These are phyloP conservation scores for Pseudogymnoascus sp. DNA, from an alignment of 2,329 filamentous ascomycete genomes.

Conservation along the genomic window DNA sequence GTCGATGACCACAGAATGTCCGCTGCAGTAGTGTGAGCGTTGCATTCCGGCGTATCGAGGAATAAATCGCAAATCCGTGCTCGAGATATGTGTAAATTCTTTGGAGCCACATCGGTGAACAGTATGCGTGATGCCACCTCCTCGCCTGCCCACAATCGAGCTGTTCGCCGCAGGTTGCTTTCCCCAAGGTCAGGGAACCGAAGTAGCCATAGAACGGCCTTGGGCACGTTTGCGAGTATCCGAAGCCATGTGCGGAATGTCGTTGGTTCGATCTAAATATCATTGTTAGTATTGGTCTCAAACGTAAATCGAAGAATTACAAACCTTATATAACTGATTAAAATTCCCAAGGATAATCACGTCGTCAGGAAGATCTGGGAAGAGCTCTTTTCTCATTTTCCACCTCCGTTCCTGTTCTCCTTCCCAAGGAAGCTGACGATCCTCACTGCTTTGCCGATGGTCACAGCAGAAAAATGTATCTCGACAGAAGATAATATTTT, in stretches of 20 bases:
- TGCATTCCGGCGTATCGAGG: slow-evolving; percentile 94
- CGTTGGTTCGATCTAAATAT: slow-evolving; percentile 78
- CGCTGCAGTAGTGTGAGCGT: slow-evolving; percentile 93
- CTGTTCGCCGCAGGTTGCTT: slow-evolving; percentile 71
- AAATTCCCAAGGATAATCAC: slow-evolving; percentile 93
- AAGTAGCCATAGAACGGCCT: slow-evolving; percentile 89
- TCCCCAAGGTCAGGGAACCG: slow-evolving; percentile 93
- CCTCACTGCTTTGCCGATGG: slow-evolving; percentile 76
- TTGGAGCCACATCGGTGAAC: slow-evolving; percentile 95
- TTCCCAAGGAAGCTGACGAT: slow-evolving; percentile 66
- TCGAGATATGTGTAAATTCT: slow-evolving; percentile 85
- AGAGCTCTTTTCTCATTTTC: slow-evolving; percentile 88
- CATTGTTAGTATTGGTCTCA: slow-evolving; percentile 7
- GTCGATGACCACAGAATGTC: slow-evolving; percentile 96
- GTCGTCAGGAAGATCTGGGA: slow-evolving; percentile 74
- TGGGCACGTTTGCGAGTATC: slow-evolving; percentile 76
- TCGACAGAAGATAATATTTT: slow-evolving; percentile 90
- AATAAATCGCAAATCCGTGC: slow-evolving; percentile 91
- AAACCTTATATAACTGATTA: slow-evolving; percentile 96
- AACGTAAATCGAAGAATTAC: slow-evolving; percentile 18
- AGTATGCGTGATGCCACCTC: slow-evolving; percentile 80
- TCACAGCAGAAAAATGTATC: slow-evolving; percentile 99
- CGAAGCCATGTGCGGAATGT: slow-evolving; percentile 94
- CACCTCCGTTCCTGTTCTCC: slow-evolving; percentile 76
- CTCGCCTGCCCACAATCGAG: slow-evolving; percentile 72